phyloP scores from a whole-genome alignment of 2,329 filamentous ascomycete species.

The Leptographium flavum region DNA sequence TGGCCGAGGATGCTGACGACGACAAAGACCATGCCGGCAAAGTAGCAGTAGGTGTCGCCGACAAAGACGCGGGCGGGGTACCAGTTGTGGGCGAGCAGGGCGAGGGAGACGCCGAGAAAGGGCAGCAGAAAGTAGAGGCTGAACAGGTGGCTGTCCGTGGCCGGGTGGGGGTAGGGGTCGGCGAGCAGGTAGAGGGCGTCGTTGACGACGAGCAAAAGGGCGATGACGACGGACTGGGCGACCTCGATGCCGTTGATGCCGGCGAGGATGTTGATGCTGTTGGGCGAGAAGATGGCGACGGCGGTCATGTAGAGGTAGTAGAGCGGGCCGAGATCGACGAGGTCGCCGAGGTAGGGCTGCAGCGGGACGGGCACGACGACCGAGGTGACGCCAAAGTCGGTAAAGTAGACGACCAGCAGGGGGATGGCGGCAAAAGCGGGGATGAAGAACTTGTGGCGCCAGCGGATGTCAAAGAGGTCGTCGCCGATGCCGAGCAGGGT shows the following conservation, averaged over 20 bases:
- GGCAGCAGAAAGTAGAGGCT: constrained; percentile 89
- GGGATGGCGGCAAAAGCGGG: constrained; percentile 87
- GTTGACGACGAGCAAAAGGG: constrained; percentile 69
- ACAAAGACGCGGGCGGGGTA: constrained; percentile 92
- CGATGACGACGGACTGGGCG: constrained; percentile 83
- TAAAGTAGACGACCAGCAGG: constrained; percentile 90
- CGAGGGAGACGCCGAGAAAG: constrained; percentile 82
- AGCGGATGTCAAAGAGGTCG: constrained; percentile 94
- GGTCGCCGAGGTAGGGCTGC: constrained; percentile 65
- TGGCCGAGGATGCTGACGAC: constrained; percentile 94
- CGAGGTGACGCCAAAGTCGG: constrained; percentile 93
- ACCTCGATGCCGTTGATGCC: constrained; percentile 99
- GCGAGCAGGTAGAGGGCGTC: constrained; percentile 70
- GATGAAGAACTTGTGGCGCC: constrained; percentile 98
- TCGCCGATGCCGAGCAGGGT: constrained; percentile 87
- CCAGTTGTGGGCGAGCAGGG: constrained; percentile 85
- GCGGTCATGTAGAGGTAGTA: constrained; percentile 98
- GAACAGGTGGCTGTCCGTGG: constrained; percentile 90
- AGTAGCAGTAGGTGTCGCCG: constrained; percentile 98
- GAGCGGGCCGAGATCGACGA: constrained; percentile 66
- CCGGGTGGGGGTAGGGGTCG: constrained; percentile 62
- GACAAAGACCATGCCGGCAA: constrained; percentile 97
- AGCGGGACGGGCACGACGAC: constrained; percentile 83
- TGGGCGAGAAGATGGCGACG: constrained; percentile 93
- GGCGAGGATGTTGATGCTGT: constrained; percentile 98